Base-by-base conservation (phyloP, 2,329 filamentous ascomycete genomes). In the Tolypocladium guangdongense region DNA sequence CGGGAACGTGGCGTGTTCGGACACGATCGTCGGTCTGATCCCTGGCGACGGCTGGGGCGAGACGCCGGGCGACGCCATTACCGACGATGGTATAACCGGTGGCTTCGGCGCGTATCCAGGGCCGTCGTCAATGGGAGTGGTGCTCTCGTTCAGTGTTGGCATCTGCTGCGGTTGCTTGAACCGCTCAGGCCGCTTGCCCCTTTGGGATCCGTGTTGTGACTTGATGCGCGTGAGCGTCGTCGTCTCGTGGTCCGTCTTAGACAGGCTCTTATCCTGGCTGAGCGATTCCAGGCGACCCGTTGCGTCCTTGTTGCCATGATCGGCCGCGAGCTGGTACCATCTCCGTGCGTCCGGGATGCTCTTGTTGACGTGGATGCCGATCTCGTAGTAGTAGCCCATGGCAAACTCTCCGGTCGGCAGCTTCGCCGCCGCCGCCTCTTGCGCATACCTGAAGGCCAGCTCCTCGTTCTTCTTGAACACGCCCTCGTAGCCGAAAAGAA, bases 401-500 rank as follows among this genome's bases (percentile, higher is more conserved):
- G 93, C 93, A 64, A 99, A 99, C 68, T 97, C 90, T 49, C 91
- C 93, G 0, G 91, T 97, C 0, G 90, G 79, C 49, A 97, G 78
- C 53, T 90, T 90, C 39, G 84, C 81, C 50, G 82, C 77, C 10
- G 93, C 92, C 12, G 93, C 93, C 59, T 92, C 82, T 62, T 92
- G 83, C 1, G 93, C 93, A 65, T 96, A 97, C 51, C 83, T 86
- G 70, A 88, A 99, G 7, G 93, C 92, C 49, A 97, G 74, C 66
- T 92, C 87, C 70, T 99, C 93, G 63, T 96, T 97, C 77, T 97
- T 97, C 56, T 88, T 82, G 65, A 99, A 96, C 7, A 95, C 78
- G 24, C 86, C 87, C 60, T 97, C 92, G 59, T 93, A 91, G 3
- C 93, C 93, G 64, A 95, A 97, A 32, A 99, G 78, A 66, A 97